Conservation (phyloP, 2,329 filamentous ascomycete genomes). For the Lasiodiplodia hormozganensis region DNA sequence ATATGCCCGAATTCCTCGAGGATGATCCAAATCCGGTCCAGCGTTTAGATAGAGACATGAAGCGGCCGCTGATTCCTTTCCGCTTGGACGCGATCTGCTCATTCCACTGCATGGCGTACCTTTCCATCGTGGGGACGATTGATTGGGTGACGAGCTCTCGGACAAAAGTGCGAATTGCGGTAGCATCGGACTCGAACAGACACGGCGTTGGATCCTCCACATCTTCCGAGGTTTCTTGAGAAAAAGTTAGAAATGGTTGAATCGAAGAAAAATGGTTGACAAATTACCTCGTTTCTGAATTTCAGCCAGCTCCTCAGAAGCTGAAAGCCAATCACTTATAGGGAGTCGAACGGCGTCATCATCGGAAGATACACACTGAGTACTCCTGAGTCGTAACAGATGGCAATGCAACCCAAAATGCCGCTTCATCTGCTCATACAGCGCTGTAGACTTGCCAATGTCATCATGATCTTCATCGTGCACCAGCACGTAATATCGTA, state of each 20-base stretch:
- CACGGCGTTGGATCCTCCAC: constrained; percentile 76
- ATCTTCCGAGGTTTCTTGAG: constrained; percentile 68
- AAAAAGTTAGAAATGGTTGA: not conserved
- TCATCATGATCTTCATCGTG: constrained; percentile 97
- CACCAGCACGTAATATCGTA: constrained; percentile 94
- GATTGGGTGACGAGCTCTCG: constrained; percentile 96
- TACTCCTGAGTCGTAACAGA: constrained; percentile 82
- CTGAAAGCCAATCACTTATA: constrained; percentile 86
- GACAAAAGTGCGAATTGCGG: constrained; percentile 85
- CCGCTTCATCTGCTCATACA: constrained; percentile 99
- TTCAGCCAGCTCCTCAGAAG: constrained; percentile 80
- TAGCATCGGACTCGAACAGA: constrained; percentile 91
- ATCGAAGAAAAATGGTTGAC: not conserved
- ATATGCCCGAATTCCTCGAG: constrained; percentile 63
- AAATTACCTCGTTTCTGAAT: constrained; percentile 67
- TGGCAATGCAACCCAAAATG: constrained; percentile 97
- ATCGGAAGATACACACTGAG: constrained; percentile 84
- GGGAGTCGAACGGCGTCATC: constrained; percentile 87
- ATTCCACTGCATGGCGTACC: constrained; percentile 90
- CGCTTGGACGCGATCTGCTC: constrained; percentile 93
- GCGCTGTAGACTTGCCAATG: constrained; percentile 82
- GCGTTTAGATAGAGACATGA: constrained; percentile 90
- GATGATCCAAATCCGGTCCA: constrained; percentile 81
- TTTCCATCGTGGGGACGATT: constrained; percentile 94
- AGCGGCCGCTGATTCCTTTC: constrained; percentile 87